Percentiles rank a stretch among this genome's conserved stretches.
phyloP scores from a whole-genome alignment of 164 flowering plant genomes.

The Piper betle region DNA sequence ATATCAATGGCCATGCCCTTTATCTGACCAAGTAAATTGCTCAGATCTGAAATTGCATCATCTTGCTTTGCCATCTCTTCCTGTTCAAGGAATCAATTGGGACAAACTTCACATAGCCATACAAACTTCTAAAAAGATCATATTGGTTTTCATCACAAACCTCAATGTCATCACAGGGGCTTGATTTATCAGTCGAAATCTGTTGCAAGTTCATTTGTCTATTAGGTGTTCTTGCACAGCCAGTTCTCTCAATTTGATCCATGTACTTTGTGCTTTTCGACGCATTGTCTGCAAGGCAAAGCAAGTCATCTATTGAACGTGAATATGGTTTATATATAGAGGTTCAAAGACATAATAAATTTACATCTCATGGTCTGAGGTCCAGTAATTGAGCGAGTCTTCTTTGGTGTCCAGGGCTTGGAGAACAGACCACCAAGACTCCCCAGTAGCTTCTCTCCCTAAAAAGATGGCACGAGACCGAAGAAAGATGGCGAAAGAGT shows the following conservation, averaged over 20 bases:
- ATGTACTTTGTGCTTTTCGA: constrained; percentile 21
- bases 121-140: neutral
- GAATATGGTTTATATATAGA: neutral
- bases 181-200: constrained; percentile 37
- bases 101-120: neutral
- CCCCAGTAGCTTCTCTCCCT: constrained; percentile 48
- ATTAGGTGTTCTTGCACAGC: constrained; percentile 32
- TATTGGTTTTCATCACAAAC: constrained; percentile 15
- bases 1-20: constrained; percentile 15
- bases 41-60: constrained; percentile 12
- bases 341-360: neutral
- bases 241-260: constrained; percentile 64
- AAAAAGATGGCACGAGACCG: constrained; percentile 2
- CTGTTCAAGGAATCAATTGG: constrained; percentile 4
- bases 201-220: constrained; percentile 16
- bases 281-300: constrained; percentile 35
- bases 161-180: constrained; percentile 70
- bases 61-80: constrained; percentile 14
- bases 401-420: constrained; percentile 91
- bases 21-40: constrained; percentile 10
- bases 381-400: constrained; percentile 51
- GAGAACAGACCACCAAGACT: constrained; percentile 92
- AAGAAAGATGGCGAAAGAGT: neutral
- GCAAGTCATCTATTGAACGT: neutral
- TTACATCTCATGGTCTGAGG: constrained; percentile 48